Base-by-base conservation (phyloP, 2,329 filamentous ascomycete genomes). In the Trichoderma asperellum region DNA sequence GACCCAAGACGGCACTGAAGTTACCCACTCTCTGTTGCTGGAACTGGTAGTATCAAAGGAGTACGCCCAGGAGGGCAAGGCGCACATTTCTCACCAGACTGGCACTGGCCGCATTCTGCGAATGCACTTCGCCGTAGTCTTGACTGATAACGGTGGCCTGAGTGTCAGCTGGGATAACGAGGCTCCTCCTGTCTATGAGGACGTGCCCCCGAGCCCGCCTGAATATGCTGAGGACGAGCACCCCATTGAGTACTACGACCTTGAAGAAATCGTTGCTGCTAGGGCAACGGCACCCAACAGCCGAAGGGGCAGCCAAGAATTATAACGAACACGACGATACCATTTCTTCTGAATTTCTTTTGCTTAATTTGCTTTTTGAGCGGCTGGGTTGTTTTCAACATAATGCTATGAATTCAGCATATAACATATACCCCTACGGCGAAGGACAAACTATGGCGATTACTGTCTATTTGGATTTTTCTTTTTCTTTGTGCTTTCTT, bases 161-260 rank as follows among this genome's bases (percentile, higher is more conserved):
- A 94, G 95, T 62, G 94, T 99, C 75, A 93, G 92, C 74, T 99
- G 96, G 95, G 95, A 98, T 74, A 95, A 97, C 81, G 95, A 99
- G 83, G 90, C 92, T 76, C 95, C 95, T 14, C 95, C 95, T 0
- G 88, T 96, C 73, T 99, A 99, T 81, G 91, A 96, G 80, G 93
- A 98, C 77, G 94, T 98, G 53, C 94, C 95, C 0, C 90, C 89
- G 2, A 93, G 91, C 75, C 95, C 95, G 60, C 95, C 95, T 0
- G 86, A 84, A 6, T 94, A 94, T 80, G 82, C 77, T 34, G 68
- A 72, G 16, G 71, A 73, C 6, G 77, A 80, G 70, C 77, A 79
- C 18, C 63, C 63, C 14, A 72, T 80, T 52, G 77, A 80, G 69
- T 82, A 83, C 27, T 81, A 83, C 32, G 73, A 78, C 47, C 77